Base-by-base conservation (phyloP, 139 green algal genomes). In the Coelastrella sp. region DNA sequence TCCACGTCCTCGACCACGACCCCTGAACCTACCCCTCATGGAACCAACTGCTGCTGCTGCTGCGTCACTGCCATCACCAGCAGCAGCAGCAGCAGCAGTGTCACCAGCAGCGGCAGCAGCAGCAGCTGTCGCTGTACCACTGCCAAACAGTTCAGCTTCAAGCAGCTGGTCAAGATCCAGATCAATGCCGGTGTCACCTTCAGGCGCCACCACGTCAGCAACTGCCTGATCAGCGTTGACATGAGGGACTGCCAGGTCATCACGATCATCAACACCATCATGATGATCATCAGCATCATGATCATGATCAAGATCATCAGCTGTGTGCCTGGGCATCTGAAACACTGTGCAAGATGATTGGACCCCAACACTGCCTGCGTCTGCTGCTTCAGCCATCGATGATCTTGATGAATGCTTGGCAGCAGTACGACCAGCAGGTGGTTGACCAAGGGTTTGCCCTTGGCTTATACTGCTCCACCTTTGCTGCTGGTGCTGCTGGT, bases 81-180 rank as follows among this genome's bases (percentile, higher is more conserved):
- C 37, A 32, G 17, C 67, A 53, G 67, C 67, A 37, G 34, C 66
- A 64, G 11, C 53, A 64, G 27, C 53, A 64, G 7, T 27, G 21
- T 64, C 53, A 64, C 17, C 5, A 6, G 34, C 34, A 51, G 34
- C 66, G 51, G 67, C 67, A 41, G 68, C 27, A 43, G 63, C n/a
- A 21, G n/a, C 27, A 43, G 27, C 68, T 59, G 21, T 38, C 35
- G 68, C 68, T 57, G 38, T 5, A 8, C n/a, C 38, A 27, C n/a
- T 38, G 37, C 38, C 68, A 57, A 77, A 77, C 37, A 77, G 68
- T 15, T 57, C 27, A 45, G 30, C 11, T 23, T 77, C 68, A 37
- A 77, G 40, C 38, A 77, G 68, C 37, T 59, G 21, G 57, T 45
- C 68, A 34, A 77, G 45, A 17, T 30, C 38, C 27, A 48, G 40